Conservation (phyloP, 2,329 filamentous ascomycete genomes). For the Lasiodiplodia theobromae region DNA sequence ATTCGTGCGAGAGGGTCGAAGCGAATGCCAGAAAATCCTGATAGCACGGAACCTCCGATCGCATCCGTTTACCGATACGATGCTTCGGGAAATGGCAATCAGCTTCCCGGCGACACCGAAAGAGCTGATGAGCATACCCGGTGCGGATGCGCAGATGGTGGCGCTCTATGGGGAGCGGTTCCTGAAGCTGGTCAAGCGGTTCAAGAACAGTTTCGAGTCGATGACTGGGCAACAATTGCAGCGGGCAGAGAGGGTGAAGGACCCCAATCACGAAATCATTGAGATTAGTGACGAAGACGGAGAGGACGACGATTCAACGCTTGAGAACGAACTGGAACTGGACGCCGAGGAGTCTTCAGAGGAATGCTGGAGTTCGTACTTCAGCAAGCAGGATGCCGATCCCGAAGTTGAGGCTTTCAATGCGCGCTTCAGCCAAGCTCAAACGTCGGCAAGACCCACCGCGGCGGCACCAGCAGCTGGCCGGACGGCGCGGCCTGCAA, state of each 20-base stretch:
- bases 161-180: constrained; percentile 67
- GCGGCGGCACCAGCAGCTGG: background rate
- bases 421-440: constrained; percentile 16
- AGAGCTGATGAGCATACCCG: constrained; percentile 69
- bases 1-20: constrained; percentile 70
- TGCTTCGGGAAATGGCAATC: constrained; percentile 77
- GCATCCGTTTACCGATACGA: constrained; percentile 70
- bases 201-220: constrained; percentile 47
- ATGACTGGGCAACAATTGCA: constrained; percentile 44
- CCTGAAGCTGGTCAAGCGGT: constrained; percentile 61
- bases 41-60: constrained; percentile 64
- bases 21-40: constrained; percentile 67
- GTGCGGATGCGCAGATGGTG: constrained; percentile 70
- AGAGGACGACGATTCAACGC: constrained; percentile 32
- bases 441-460: constrained; percentile 1
- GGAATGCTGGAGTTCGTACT: constrained; percentile 25
- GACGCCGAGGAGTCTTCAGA: constrained; percentile 14
- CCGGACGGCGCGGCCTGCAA: constrained; percentile 2
- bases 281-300: constrained; percentile 43
- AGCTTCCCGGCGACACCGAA: constrained; percentile 68
- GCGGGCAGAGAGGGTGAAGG: constrained; percentile 33
- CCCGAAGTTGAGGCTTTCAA: constrained; percentile 31
- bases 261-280: constrained; percentile 55
- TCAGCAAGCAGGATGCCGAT: constrained; percentile 12
- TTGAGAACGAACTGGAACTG: constrained; percentile 20